Percentiles rank a stretch among this genome's conserved stretches.
These are phyloP conservation scores for Nitzschia sp. DNA, from an alignment of 108 stramenopile genomes.

Conservation along the genomic window DNA sequence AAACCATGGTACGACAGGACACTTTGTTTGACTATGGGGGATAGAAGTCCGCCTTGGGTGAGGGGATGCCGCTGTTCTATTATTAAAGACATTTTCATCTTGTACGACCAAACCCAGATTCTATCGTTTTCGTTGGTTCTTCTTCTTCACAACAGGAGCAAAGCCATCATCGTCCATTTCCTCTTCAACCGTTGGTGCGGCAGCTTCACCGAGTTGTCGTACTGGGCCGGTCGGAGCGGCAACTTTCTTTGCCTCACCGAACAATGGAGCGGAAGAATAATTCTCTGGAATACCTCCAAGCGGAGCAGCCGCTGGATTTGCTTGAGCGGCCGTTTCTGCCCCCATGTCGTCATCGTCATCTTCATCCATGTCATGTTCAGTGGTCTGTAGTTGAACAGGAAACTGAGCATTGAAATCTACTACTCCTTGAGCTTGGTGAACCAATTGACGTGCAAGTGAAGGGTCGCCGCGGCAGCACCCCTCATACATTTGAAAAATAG, in stretches of 20 bases:
- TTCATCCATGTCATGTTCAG: constrained; percentile 66
- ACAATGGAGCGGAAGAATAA: constrained; percentile 46
- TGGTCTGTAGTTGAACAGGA: constrained; percentile 55
- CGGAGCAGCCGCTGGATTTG: background rate
- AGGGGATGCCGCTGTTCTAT: no score
- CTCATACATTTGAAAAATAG: constrained; percentile 77
- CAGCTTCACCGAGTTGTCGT: constrained; percentile 65
- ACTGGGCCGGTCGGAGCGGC: constrained; percentile 37
- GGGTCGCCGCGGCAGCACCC: constrained; percentile 59
- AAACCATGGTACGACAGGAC: constrained; percentile 32
- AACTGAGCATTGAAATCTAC: constrained; percentile 35
- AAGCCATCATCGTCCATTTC: constrained; percentile 72
- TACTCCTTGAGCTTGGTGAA: constrained; percentile 46
- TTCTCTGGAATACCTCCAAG: constrained; percentile 9
- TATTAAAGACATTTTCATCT: no score
- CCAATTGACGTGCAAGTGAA: constrained; percentile 51
- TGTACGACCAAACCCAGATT: background rate
- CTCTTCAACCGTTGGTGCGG: constrained; percentile 33
- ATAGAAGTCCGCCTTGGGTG: background rate
- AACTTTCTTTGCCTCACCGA: constrained; percentile 42
- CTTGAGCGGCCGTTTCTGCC: background rate
- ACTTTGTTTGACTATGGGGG: constrained; percentile 44
- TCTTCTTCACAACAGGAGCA: constrained; percentile 54
- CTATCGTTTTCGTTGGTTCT: constrained; percentile 20
- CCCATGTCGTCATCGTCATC: constrained; percentile 42